phyloP scores from a whole-genome alignment of 495 filamentous ascomycete species.

The Neurospora pannonica region DNA sequence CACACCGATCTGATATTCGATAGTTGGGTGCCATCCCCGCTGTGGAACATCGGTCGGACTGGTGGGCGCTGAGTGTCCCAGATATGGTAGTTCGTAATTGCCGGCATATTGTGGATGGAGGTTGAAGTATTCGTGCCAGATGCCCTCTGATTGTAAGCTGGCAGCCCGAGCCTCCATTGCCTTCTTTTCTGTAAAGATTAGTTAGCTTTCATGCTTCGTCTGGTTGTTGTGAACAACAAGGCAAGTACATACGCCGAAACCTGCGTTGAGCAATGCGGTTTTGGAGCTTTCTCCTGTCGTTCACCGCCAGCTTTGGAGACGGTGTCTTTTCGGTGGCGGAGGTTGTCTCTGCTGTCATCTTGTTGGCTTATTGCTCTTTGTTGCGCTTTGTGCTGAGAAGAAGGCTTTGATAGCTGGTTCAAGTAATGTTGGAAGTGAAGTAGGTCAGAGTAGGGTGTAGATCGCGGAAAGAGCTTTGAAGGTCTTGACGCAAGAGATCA shows the following conservation, averaged over 20 bases:
- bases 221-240: not conserved
- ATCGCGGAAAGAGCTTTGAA: not conserved
- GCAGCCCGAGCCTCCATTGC: not conserved
- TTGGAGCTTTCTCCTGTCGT: slow-evolving; percentile 2
- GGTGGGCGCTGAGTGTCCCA: not conserved
- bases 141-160: not conserved
- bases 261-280: slow-evolving; percentile 3
- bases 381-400: not conserved
- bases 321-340: not conserved
- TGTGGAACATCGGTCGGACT: not conserved
- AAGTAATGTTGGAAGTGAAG: not conserved
- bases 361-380: not conserved
- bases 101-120: not conserved
- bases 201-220: not conserved
- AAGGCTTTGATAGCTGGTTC: not conserved
- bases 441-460: not conserved
- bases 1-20: not conserved
- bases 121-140: slow-evolving; percentile 2
- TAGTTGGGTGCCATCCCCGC: not conserved
- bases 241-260: slow-evolving; percentile 1
- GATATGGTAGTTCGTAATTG: not conserved
- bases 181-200: not conserved
- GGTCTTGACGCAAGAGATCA: not conserved
- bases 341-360: not conserved
- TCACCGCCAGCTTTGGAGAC: not conserved